phyloP scores from a whole-genome alignment of 2,329 filamentous ascomycete species.

The Phaeosphaeria sp. region DNA sequence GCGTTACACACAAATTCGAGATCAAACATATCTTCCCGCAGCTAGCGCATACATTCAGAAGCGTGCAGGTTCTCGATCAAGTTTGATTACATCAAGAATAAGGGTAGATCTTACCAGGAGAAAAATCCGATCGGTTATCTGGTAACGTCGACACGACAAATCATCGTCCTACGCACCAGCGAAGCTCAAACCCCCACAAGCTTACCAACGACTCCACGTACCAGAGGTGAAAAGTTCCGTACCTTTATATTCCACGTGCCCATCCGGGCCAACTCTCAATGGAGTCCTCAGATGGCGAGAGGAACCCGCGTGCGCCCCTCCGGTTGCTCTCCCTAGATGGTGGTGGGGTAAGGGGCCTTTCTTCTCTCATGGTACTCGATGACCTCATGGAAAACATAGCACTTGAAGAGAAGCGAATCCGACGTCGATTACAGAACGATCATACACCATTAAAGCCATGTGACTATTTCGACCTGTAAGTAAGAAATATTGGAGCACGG shows the following conservation, averaged over 20 bases:
- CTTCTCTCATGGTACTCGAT: constrained; percentile 47
- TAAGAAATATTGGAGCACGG: neutral
- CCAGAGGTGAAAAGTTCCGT: neutral
- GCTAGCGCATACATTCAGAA: neutral
- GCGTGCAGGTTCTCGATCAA: neutral
- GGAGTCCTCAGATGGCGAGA: constrained; percentile 34
- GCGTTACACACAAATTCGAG: neutral
- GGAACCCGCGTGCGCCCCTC: constrained; percentile 41
- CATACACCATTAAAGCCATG: constrained; percentile 43
- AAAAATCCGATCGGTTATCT: no score
- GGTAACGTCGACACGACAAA: no score
- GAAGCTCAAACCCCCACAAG: no score
- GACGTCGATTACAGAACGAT: constrained; percentile 32
- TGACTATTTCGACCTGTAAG: constrained; percentile 49
- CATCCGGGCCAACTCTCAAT: constrained; percentile 15
- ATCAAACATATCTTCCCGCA: constrained; percentile 4
- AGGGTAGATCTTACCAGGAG: no score
- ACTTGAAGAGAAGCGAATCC: constrained; percentile 46
- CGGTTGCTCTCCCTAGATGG: constrained; percentile 46
- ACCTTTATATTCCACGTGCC: neutral
- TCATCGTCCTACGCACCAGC: no score
- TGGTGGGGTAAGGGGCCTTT: constrained; percentile 49
- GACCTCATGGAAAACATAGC: constrained; percentile 49
- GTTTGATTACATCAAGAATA: neutral
- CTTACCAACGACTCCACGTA: no score